phyloP scores from a whole-genome alignment of 495 filamentous ascomycete species.

The Aspergillus cristatus region DNA sequence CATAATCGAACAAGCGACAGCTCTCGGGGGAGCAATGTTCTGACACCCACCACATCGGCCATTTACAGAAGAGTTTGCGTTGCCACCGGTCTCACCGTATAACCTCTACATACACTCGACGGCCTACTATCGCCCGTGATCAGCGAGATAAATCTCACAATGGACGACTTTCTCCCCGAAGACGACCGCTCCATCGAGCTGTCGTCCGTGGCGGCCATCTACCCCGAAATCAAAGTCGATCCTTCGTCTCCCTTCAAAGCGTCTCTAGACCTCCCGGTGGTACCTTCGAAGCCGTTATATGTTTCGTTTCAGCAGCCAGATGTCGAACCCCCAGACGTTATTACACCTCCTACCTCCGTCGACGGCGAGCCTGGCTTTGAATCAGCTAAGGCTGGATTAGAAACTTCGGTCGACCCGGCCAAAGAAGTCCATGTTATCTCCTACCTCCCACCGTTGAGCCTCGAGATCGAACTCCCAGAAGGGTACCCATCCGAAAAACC shows the following conservation, averaged over 20 bases:
- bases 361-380: conserved; percentile 17
- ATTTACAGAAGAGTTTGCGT: no score
- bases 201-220: conserved; percentile 77
- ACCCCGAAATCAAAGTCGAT: conserved; percentile 66
- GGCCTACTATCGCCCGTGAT: no score
- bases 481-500: conserved; percentile 64
- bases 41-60: no score
- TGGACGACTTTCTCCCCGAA: conserved; percentile 25
- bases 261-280: conserved; percentile 62
- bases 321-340: conserved; percentile 20
- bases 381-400: conserved; percentile 14
- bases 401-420: conserved; percentile 8
- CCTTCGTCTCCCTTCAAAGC: conserved; percentile 49
- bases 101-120: no score
- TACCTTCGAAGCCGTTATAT: conserved; percentile 56
- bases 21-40: no score
- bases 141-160: no score
- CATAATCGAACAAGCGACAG: no score
- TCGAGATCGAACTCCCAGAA: conserved; percentile 61
- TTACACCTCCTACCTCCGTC: conserved; percentile 40
- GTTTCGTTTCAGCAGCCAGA: conserved; percentile 57
- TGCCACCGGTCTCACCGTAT: no score
- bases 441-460: conserved; percentile 65
- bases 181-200: conserved; percentile 75
- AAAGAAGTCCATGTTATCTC: conserved; percentile 55